Evolutionary conservation across 495 filamentous ascomycete species (phyloP).

Genomic region (Tuber aestivum): DNA sequence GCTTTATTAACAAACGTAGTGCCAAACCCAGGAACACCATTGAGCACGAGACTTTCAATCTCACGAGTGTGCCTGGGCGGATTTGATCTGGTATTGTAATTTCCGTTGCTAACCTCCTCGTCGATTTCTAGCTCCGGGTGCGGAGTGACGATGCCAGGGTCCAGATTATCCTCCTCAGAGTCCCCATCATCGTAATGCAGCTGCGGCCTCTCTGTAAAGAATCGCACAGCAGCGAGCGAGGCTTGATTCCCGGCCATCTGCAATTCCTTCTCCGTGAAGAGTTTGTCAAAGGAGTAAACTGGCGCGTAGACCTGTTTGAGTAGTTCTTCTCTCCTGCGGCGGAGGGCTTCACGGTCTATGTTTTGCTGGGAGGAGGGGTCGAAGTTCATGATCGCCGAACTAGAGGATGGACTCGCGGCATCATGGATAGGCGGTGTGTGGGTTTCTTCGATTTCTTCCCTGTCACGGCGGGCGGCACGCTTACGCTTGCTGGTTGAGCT

Average conservation of each 20-base stretch:
- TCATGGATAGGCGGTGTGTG: constrained; percentile 45
- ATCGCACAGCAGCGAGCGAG: constrained; percentile 51
- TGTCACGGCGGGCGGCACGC: constrained; percentile 57
- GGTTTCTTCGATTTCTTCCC: constrained; percentile 48
- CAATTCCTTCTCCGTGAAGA: constrained; percentile 93
- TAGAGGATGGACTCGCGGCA: constrained; percentile 12
- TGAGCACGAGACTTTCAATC: constrained; percentile 34
- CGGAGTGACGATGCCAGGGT: constrained; percentile 13
- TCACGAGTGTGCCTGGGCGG: constrained; percentile 30
- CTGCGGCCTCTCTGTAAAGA: constrained; percentile 37
- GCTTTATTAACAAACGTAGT: constrained; percentile 41
- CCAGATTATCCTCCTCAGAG: constrained; percentile 27
- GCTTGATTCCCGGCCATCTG: constrained; percentile 66
- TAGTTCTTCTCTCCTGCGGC: constrained; percentile 49
- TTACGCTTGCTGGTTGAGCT: constrained; percentile 59
- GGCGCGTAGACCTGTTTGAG: constrained; percentile 54
- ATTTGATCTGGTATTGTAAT: constrained; percentile 24
- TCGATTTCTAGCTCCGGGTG: neutral
- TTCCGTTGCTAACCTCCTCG: neutral
- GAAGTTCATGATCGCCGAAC: constrained; percentile 6
- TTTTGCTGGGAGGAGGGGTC: constrained; percentile 3
- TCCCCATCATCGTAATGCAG: constrained; percentile 35
- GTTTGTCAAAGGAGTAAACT: constrained; percentile 73
- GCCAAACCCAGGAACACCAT: constrained; percentile 31
- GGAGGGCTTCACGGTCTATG: constrained; percentile 16